Base-by-base conservation (phyloP, 768 basidiomycete species). In the Dentipellis fragilis region DNA sequence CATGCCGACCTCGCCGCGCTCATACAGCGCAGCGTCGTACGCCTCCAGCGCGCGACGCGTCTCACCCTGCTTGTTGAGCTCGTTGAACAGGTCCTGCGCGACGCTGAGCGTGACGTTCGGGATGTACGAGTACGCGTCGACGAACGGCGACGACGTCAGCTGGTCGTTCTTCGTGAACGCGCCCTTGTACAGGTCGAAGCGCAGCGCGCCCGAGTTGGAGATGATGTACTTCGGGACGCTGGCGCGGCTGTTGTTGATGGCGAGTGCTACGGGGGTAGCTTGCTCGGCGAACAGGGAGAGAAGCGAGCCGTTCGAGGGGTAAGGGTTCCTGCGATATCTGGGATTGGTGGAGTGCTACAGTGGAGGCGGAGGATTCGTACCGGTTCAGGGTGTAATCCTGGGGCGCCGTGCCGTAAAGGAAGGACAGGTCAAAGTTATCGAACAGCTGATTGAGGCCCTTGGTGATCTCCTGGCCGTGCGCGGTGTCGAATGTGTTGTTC, bases 91-190 rank as follows among this genome's bases (percentile, higher is more conserved):
- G 57, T 75, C 65, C 12, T 70, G 75, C 4, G 84, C 87, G 35
- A 79, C 66, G 22, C 69, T 65, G 16, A 79, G 67, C 0, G 76
- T 66, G 37, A 90, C 72, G 46, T 77, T 69, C 5, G 83, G 69
- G 55, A 90, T 75, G 67, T 75, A 89, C 19, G 78, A 57, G 73
- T 89, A 87, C 10, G 71, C 57, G 63, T 90, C 81, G 0, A 70
- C 66, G 64, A 87, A 93, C 0, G 90, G 87, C 7, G 80, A 82
- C 1, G 80, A 78, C 0, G 87, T 87, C 49, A 91, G 75, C 61
- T 89, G 84, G 67, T 93, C 89, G 65, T 91, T 87, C 66, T 81
- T 81, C 34, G 84, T 85, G 70, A 93, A 92, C 2, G 80, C 63
- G 1, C 89, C 89, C 1, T 74, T 60, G 63, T 80, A 83, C 51